Evolutionary conservation across 2,329 filamentous ascomycete genomes (phyloP), one percentile per base, ranked within the genome.

Genomic region (Aspergillus nomiae): DNA sequence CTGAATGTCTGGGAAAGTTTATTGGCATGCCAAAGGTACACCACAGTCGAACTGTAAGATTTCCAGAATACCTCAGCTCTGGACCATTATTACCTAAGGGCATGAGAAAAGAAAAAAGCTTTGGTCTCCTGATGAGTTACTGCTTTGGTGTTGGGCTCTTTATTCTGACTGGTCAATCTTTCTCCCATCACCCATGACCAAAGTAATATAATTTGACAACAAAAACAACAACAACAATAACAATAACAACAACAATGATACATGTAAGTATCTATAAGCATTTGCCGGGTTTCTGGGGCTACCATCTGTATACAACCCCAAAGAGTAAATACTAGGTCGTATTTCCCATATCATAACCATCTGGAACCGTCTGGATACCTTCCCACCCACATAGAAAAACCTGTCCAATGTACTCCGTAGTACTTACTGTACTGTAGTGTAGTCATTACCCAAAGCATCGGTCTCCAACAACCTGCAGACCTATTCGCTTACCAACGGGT

Each of bases 1-100:
- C 51, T 54, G 51, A 54, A 36, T 54, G 16, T 14, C 24, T 55
- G 51, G 32, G 51, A 55, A 55, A 55, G 32, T 55, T 55, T 55
- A 55, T 36, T 55, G 34, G 51, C 51, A 41, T 55, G 51, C 32
- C 51, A 55, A 55, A 55, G 30, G 51, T 55, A 38, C 34, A 19
- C 16, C 2, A 38, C 19, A 34, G 6, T 53, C 9, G 21, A 9
- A 41, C 7, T 9, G 38, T 41, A 41, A 48, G 24, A 48, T 48
- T 16, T 24, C 21, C 45, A 48, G 45, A 48, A 26, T 48, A 8
- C 12, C 21, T 48, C 21, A 48, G 24, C 12, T 48, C 4, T 26
- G 11, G 24, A 48, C 45, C 21, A 36, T 54, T 54, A 54, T 54
- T 54, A 54, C 51, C 51, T 54, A 36, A 54, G 32, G 32, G 51